Base-by-base conservation (phyloP, 1,284 basidiomycete species). In the Fomitopsis palustris region DNA sequence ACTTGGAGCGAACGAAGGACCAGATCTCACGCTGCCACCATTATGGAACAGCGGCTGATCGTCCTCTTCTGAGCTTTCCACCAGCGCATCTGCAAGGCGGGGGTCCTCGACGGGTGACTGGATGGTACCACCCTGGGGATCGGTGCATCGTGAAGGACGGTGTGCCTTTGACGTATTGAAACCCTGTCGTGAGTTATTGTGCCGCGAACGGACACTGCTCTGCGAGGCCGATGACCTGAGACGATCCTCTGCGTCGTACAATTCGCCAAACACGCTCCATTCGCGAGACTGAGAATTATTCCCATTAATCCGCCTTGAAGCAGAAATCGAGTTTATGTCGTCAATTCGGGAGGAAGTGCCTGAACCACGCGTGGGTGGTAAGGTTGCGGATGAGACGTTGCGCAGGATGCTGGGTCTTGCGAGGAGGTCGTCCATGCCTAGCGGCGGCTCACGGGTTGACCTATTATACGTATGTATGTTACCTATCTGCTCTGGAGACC, bases 191-290 rank as follows among this genome's bases (percentile, higher is more conserved):
- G 8, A 14, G 27, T 41, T 52, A 23, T 38, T 25, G 29, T 39
- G 51, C 17, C 49, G 51, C n/a, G 38, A 33, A 10, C 38, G 65
- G 33, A 55, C 21, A 4, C 53, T n/a, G 9, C 41, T 56, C 35
- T 56, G 55, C 9, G 59, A 54, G 56, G 58, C 39, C 42, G 72
- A 67, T 41, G 69, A 66, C 37, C 68, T 69, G 17, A 79, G 63
- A 43, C 77, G 77, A 2, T 78, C 81, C 52, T 86, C 85, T 62
- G 85, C 81, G 66, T 86, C 81, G 85, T 91, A 88, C 37, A 88
- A 70, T 66, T 90, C 85, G 3, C 79, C 82, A 65, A 92, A 92
- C 5, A 91, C 74, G 0, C 85, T 77, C 90, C 90, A 92, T 72
- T 83, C 78, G 6, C 65, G 74, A 6, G 71, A 60, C 2, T 53